Evolutionary conservation across 768 basidiomycete genomes (phyloP).

Genomic region (Mycena crocata): DNA sequence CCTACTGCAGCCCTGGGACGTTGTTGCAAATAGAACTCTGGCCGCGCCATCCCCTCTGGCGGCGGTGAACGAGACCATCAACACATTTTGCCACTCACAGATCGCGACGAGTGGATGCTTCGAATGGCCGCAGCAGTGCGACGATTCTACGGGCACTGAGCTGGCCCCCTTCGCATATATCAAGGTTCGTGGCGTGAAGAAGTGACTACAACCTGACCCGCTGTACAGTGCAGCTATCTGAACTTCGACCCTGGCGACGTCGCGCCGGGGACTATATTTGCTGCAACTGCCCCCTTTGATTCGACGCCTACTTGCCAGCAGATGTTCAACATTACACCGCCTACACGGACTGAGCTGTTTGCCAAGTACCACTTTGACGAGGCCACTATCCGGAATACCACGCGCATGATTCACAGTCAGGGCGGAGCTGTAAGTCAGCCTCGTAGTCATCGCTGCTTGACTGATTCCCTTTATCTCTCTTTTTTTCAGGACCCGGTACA

Average conservation of each 20-base stretch:
- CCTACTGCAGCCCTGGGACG: conserved; percentile 5
- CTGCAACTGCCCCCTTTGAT: conserved; percentile 4
- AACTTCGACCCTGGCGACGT: conserved; percentile 12
- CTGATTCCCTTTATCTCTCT: background rate
- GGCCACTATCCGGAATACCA: conserved; percentile 1
- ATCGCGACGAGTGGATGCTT: conserved; percentile 8
- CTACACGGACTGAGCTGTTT: background rate
- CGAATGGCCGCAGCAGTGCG: conserved; percentile 7
- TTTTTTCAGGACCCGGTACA: conserved; percentile 1
- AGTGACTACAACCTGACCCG: background rate
- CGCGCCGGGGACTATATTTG: conserved; percentile 1
- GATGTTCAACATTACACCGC: conserved; percentile 9
- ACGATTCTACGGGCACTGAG: background rate
- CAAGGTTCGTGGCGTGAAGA: background rate
- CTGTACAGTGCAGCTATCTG: background rate
- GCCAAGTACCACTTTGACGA: conserved; percentile 14
- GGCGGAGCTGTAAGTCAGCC: conserved; percentile 13
- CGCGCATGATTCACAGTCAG: conserved; percentile 8
- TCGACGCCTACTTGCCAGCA: conserved; percentile 2
- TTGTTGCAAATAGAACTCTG: conserved; percentile 7
- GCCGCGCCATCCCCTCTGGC: conserved; percentile 1
- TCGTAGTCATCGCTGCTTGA: background rate
- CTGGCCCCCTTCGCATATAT: background rate
- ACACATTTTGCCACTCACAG: background rate
- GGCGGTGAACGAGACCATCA: conserved; percentile 11